Evolutionary conservation across 2,329 filamentous ascomycete genomes (phyloP), one percentile per base, ranked within the genome.

Genomic region (Cladosporium sp.): DNA sequence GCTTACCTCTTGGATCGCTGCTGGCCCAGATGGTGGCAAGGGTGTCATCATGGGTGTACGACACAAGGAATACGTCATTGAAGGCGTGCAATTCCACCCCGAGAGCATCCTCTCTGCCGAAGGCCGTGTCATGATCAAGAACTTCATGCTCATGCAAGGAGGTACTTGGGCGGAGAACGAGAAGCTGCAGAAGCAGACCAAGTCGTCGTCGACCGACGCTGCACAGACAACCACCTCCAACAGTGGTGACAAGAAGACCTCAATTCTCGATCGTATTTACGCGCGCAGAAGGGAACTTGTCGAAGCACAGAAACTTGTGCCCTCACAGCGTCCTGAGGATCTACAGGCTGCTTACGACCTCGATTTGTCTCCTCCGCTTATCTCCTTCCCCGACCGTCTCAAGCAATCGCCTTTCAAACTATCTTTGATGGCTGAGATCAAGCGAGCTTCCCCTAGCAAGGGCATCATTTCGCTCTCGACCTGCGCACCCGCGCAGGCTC

Each of bases 51-150:
- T 98, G 90, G 95, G 95, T 57, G 91, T 99, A 55, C 89, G 95
- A 55, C 95, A 99, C 82, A 97, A 94, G 81, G 87, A 95, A 75
- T 91, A 90, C 74, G 86, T 92, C 1, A 85, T 98, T n/a, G 95
- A 99, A 78, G 95, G 93, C 49, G 95, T 99, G 18, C 95, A 99
- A 76, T 99, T 98, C 73, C 95, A 99, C 73, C 95, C 95, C 0
- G 95, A 99, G 80, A 98, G 94, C 77, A 99, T 99, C 66, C 82
- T 99, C 61, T 97, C 94, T 0, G 92, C 91, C 55, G 88, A 95
- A 66, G 95, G 96, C 3, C 89, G 93, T 41, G 81, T 86, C 41
- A 97, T 99, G 92, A 87, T 99, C 76, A 89, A 88, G 75, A 99
- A 98, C 79, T 99, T 99, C 78, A 81, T 99, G 67, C 85, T 85